Evolutionary conservation across 176 grass and related monocot genomes (phyloP).

Genomic region (Oropetium thomaeum): DNA sequence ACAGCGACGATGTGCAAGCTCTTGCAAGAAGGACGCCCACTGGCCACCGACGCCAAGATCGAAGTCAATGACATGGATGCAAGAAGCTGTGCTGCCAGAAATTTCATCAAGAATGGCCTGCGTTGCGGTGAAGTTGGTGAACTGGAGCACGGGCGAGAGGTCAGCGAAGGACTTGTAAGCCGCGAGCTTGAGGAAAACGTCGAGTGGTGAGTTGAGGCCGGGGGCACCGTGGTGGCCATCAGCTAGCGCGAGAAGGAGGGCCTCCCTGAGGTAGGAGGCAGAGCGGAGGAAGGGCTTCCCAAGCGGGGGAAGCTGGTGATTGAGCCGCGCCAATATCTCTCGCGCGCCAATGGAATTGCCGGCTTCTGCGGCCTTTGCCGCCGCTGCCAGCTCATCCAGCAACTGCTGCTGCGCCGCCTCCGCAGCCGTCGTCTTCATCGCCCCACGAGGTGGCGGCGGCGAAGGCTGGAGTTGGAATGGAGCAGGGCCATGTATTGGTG

Average conservation of each 20-base stretch:
- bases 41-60: conserved; percentile 68
- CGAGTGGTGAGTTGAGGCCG: conserved; percentile 43
- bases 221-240: conserved; percentile 28
- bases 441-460: conserved; percentile 28
- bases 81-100: conserved; percentile 5
- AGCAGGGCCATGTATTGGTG: conserved; percentile 29
- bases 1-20: conserved; percentile 56
- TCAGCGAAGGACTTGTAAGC: conserved; percentile 66
- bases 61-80: conserved; percentile 66
- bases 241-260: conserved; percentile 64
- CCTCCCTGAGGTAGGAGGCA: conserved; percentile 92
- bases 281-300: conserved; percentile 95
- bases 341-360: conserved; percentile 70
- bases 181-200: conserved; percentile 63
- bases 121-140: conserved; percentile 57
- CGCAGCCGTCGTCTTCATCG: conserved; percentile 28
- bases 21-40: conserved; percentile 93
- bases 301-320: conserved; percentile 85
- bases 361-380: conserved; percentile 75
- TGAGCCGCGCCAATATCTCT: conserved; percentile 99
- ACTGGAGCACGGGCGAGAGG: conserved; percentile 55
- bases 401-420: conserved; percentile 55
- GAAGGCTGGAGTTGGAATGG: conserved; percentile 64
- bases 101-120: conserved; percentile 64
- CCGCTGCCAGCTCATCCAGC: conserved; percentile 57